Conservation (phyloP, 306 rosid genomes). For the Casuarina glauca region DNA sequence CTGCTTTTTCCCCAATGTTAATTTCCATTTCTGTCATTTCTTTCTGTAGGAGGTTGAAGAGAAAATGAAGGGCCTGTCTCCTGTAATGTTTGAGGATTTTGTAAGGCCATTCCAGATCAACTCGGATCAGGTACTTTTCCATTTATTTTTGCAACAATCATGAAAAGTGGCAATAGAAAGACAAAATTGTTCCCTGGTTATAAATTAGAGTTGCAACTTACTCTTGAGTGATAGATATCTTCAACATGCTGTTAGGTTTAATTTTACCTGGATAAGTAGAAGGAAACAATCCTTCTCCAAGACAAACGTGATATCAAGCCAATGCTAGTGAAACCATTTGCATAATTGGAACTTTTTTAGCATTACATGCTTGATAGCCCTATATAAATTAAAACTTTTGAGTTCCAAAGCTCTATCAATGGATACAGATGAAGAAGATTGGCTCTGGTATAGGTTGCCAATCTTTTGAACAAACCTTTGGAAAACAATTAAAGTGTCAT, state of each 20-base stretch:
- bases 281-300: neutral
- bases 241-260: neutral
- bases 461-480: no score
- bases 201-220: neutral
- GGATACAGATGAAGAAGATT: no score
- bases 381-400: no score
- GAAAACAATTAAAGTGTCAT: no score
- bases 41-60: slow-evolving; percentile 75
- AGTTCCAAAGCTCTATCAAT: no score
- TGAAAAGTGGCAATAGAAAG: neutral
- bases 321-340: neutral
- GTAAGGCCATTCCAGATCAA: slow-evolving; percentile 79
- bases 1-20: neutral
- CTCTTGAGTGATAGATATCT: neutral
- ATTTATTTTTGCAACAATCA: neutral
- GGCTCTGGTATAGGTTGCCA: no score
- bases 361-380: no score
- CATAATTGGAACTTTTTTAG: no score
- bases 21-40: slow-evolving; percentile 2
- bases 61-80: slow-evolving; percentile 68
- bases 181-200: neutral
- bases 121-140: slow-evolving; percentile 63
- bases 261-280: neutral
- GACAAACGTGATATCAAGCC: neutral
- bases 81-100: slow-evolving; percentile 87